Evolutionary conservation across 352 stramenopile species (phyloP), one percentile per base, ranked within the genome.

Genomic region (Phytophthora pluvialis): DNA sequence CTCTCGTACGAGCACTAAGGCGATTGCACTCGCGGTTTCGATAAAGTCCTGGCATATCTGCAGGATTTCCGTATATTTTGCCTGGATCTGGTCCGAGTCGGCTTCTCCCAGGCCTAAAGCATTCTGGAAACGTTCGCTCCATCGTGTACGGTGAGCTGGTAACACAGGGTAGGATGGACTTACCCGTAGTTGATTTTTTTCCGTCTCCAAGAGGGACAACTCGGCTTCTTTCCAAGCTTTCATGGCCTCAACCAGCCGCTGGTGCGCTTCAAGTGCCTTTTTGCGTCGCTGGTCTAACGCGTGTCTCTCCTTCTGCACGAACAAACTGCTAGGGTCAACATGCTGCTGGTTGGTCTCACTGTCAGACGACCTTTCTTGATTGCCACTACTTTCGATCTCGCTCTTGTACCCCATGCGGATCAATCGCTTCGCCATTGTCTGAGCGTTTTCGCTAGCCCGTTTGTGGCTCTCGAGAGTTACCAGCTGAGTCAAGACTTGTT

Each of bases 11-110:
- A 98, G 71, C 2, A 93, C 86, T 11, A 83, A 56, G 0, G 90
- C 91, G 9, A 93, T 75, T 0, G 88, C 67, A 13, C 51, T 82
- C 9, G 87, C 85, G 5, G 79, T 89, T 32, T 92, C 79, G 3
- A 98, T 59, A 52, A 98, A 98, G 62, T 97, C 91, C 33, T 97
- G 81, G 40, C 86, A 96, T 15, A 98, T 77, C 32, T 90, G 83
- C 42, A 86, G 51, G 3, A 97, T 68, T 60, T 98, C 87, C 3
- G 78, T 84, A 67, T 97, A 97, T 46, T 97, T 97, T 6, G 68
- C 60, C 62, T 91, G 72, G 13, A 89, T 73, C 50, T 89, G 69
- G 8, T 77, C 42, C 4, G 62, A 35, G 10, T 77, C 55, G 0
- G 10, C 36, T 18, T 95, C 88, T 3, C 64, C 52, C 1, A 87